Evolutionary conservation across 352 stramenopile genomes (phyloP), one percentile per base, ranked within the genome.

Genomic region (Globisporangium recalcitrans): DNA sequence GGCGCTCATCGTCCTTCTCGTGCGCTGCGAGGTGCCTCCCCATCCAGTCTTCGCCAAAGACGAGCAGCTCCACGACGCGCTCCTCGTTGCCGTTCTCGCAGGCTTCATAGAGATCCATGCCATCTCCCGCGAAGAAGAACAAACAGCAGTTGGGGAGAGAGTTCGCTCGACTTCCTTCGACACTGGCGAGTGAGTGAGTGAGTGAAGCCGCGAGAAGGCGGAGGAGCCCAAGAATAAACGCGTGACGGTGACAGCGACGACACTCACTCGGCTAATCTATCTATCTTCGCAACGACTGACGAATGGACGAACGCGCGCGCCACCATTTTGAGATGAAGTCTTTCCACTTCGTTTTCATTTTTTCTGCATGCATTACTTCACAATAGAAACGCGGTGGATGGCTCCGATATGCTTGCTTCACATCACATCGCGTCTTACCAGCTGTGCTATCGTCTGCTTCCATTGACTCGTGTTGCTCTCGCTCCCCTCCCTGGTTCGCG

Each of bases 61-160:
- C 53, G 32, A 93, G 68, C 29, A 91, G 68, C 69, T 91, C 84
- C 7, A 93, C 71, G 21, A 91, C 81, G 47, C 84, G 84, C 70
- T 93, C 84, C 58, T 93, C 84, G 54, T 93, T 93, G 56, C 84
- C 84, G 63, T 90, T 91, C 68, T 93, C 84, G 52, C 81, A 90
- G 11, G 80, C 82, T 62, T 93, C 84, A 55, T 85, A 85, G 34
- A 93, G 66, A 51, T 93, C 84, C 84, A 93, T 93, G 36, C 53
- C 38, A 60, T 53, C 36, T 42, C n/a, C 11, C 26, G 31, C 21
- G 29, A 22, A 27, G 36, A 38, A 9, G 1, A 55, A n/a, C 6
- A 4, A 21, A 27, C 11, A 40, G 16, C 26, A 54, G 48, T 36
- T 55, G 19, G 27, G 27, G 5, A 16, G 22, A 13, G 48, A 24